Percentiles rank a stretch among this genome's conserved stretches.
Conservation (phyloP, 176 grass and related monocot genomes). For the Triticum aestivum region DNA sequence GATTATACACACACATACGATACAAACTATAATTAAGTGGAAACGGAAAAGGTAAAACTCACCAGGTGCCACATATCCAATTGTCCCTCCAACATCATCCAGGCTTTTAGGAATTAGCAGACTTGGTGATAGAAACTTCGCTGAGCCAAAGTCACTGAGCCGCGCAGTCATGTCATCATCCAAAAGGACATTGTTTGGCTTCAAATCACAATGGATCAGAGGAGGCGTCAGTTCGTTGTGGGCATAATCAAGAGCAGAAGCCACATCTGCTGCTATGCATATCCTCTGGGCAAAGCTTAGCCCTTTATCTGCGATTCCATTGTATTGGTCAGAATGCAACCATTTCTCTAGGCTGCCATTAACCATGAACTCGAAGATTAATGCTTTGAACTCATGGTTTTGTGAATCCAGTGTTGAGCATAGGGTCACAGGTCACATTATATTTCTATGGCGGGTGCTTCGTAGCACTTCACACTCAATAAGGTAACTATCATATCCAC, state of each 20-base stretch:
- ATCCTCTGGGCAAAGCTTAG: conserved; percentile 23
- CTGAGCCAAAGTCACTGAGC: conserved; percentile 29
- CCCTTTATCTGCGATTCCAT: background rate
- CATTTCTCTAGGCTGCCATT: conserved; percentile 38
- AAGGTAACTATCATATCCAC: background rate
- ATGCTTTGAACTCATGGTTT: conserved; percentile 35
- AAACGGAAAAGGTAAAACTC: background rate
- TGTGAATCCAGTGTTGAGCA: conserved; percentile 18
- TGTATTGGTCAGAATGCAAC: background rate
- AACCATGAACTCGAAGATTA: conserved; percentile 31
- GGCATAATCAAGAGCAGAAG: conserved; percentile 30
- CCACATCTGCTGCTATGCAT: background rate
- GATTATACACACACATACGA: background rate
- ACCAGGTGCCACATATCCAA: conserved; percentile 43
- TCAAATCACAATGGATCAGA: conserved; percentile 1
- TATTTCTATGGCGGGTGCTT: conserved; percentile 24
- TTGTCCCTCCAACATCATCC: conserved; percentile 23
- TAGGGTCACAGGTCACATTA: background rate
- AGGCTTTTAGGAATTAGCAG: background rate
- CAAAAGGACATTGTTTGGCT: conserved; percentile 17
- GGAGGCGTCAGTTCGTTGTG: conserved; percentile 17
- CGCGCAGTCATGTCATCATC: conserved; percentile 34
- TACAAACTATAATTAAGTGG: background rate
- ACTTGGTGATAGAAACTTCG: conserved; percentile 15
- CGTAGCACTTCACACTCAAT: conserved; percentile 27